phyloP scores from a whole-genome alignment of 1,139 yeast genomes.

The Sugiyamaella sp. region DNA sequence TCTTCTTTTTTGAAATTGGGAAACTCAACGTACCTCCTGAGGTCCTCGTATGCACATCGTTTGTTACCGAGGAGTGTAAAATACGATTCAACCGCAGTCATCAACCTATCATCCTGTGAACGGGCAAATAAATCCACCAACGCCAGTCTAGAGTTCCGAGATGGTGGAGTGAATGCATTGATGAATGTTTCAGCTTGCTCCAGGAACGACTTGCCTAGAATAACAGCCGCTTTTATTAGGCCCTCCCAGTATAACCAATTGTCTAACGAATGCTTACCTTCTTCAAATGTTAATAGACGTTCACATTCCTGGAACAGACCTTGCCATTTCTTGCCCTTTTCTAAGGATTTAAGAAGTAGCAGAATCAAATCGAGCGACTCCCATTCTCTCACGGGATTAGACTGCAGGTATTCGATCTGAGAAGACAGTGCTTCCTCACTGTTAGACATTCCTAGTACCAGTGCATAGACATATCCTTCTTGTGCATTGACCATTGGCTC shows the following conservation, averaged over 20 bases:
- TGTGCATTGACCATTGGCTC: slow-evolving; percentile 56
- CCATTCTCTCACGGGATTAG: slow-evolving; percentile 43
- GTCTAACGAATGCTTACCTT: slow-evolving; percentile 34
- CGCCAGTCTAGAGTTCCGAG: slow-evolving; percentile 64
- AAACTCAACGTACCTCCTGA: slow-evolving; percentile 38
- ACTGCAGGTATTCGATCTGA: slow-evolving; percentile 42
- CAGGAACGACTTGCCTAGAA: slow-evolving; percentile 39
- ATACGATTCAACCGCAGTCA: slow-evolving; percentile 47
- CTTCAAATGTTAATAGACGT: slow-evolving; percentile 27
- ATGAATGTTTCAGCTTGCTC: slow-evolving; percentile 41
- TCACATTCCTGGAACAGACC: slow-evolving; percentile 43
- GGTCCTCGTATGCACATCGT: slow-evolving; percentile 63
- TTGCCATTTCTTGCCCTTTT: slow-evolving; percentile 48
- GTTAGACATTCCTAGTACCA: slow-evolving; percentile 46
- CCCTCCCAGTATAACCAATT: slow-evolving; percentile 45
- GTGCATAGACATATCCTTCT: slow-evolving; percentile 59
- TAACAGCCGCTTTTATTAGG: slow-evolving; percentile 50
- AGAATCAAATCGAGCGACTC: slow-evolving; percentile 62
- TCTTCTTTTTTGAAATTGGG: slow-evolving; percentile 22
- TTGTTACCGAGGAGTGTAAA: slow-evolving; percentile 52
- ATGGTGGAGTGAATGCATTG: slow-evolving; percentile 34
- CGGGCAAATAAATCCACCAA: slow-evolving; percentile 49
- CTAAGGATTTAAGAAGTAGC: slow-evolving; percentile 52
- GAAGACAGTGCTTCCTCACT: slow-evolving; percentile 38
- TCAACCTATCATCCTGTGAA: slow-evolving; percentile 24